Base-by-base conservation (phyloP, 352 stramenopile species). In the Phytophthora palmivora region DNA sequence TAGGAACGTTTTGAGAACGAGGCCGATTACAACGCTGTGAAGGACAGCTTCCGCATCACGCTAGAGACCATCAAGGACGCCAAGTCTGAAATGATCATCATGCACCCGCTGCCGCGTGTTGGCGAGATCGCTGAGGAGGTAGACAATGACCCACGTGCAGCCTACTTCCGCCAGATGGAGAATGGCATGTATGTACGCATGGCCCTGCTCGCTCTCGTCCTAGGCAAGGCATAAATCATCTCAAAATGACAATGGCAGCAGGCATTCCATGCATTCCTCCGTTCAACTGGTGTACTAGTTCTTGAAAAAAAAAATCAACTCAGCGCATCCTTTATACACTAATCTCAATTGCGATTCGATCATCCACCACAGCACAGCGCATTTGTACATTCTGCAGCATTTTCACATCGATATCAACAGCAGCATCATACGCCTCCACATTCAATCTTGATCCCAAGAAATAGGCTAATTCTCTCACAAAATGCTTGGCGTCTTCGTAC, bases 101-200 rank as follows among this genome's bases (percentile, higher is more conserved):
- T 99, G 94, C 98, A 99, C 77, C 98, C 98, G 46, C 81, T 99
- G 16, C 98, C 98, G 12, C 84, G 98, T 52, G 94, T 99, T 8
- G 96, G 97, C 58, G 98, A 99, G 73, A 99, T 99, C 64, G 72
- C 82, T 7, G 88, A 97, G 55, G 96, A 98, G 38, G 93, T 99
- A 18, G 98, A 99, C 74, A 70, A 67, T 9, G 95, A 99, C 74
- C 95, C 96, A 36, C 89, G 96, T 45, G 96, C 97, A 36, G 96
- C 95, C 10, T 99, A 99, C 76, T 99, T 99, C 70, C 84, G 96
- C 59, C 96, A 99, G 81, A 97, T 97, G 89, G 85, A 96, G 70
- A 98, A 99, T 84, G 98, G 98, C 56, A 99, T 99, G 96, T 99
- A 97, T 78, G 94, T 98, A 59, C 92, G 98, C 71, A 99, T 99